Evolutionary conservation across 257 asterid genomes (phyloP).

Genomic region (Voacanga thouarsii): DNA sequence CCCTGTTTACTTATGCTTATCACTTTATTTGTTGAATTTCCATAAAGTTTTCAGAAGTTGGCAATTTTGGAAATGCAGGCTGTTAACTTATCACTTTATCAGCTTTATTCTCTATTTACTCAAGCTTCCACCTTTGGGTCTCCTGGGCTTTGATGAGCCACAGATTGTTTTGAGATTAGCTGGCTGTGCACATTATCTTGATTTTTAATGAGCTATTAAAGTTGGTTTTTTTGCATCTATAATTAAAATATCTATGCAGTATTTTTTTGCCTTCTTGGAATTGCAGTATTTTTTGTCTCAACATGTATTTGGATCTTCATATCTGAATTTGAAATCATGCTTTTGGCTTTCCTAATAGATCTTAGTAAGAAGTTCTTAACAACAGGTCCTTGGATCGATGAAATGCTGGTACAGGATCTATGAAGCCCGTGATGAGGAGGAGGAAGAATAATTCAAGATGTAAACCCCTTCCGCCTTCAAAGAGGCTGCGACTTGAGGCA

Average conservation of each 20-base stretch:
- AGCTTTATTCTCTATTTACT: neutral
- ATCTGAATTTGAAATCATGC: neutral
- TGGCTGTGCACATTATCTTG: neutral
- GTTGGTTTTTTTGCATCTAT: neutral
- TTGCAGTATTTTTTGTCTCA: neutral
- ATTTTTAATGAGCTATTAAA: neutral
- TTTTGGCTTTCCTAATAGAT: conserved; percentile 32
- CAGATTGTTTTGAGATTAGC: conserved; percentile 1
- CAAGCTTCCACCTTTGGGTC: neutral
- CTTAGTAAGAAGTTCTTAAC: conserved; percentile 58
- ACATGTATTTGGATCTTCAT: neutral
- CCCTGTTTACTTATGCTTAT: neutral
- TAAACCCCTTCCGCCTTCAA: conserved; percentile 94
- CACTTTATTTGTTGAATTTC: no score
- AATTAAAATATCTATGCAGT: neutral
- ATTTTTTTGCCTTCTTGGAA: neutral
- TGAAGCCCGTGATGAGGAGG: conserved; percentile 55
- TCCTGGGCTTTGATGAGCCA: neutral
- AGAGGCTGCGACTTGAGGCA: conserved; percentile 93
- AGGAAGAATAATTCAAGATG: conserved; percentile 61
- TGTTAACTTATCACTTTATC: neutral
- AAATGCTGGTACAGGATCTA: conserved; percentile 93
- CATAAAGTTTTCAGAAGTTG: neutral
- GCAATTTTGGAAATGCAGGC: neutral
- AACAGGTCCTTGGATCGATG: conserved; percentile 81